Evolutionary conservation across 1,284 basidiomycete genomes (phyloP), one percentile per base, ranked within the genome.

Genomic region (Ganoderma sinense): DNA sequence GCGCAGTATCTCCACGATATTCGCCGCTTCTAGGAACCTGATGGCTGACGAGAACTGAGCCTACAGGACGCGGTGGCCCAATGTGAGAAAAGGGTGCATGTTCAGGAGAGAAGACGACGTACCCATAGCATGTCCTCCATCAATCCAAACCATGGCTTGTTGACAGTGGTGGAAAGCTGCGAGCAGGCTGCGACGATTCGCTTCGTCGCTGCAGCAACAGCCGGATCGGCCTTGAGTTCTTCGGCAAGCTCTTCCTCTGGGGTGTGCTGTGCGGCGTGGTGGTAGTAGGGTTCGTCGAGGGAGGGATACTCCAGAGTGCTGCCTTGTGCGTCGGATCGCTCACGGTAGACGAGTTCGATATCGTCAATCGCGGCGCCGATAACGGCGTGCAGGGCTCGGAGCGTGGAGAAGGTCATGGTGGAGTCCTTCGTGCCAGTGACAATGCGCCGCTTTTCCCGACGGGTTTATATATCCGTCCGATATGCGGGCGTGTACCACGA

Each of bases 351-450:
- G 51, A 82, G 82, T 77, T 92, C 87, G 36, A 93, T 90, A 75
- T 92, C 89, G 79, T 89, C 85, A 71, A 93, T 80, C 26, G 91
- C 90, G 69, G 88, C 84, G 72, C 87, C 89, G 72, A 93, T 87
- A 77, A 92, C 85, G 72, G 85, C 80, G 71, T 92, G 89, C 39
- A 93, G 84, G n/a, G 88, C 87, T 64, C 87, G 86, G 59, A 93
- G 85, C 62, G 85, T 83, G 23, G 88, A 81, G 75, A 93, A 89
- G 62, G 91, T 91, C 87, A 82, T 82, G 20, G 33, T 23, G n/a
- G n/a, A n/a, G 39, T 13, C 23, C 23, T 51, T 55, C 14, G 29
- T 29, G 23, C 4, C 2, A 5, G 16, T 14, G 13, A 16, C n/a
- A n/a, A n/a, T n/a, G n/a, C n/a, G n/a, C n/a, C n/a, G n/a, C n/a